Base-by-base conservation (phyloP, 257 asterid species). In the Solanum commersonii region DNA sequence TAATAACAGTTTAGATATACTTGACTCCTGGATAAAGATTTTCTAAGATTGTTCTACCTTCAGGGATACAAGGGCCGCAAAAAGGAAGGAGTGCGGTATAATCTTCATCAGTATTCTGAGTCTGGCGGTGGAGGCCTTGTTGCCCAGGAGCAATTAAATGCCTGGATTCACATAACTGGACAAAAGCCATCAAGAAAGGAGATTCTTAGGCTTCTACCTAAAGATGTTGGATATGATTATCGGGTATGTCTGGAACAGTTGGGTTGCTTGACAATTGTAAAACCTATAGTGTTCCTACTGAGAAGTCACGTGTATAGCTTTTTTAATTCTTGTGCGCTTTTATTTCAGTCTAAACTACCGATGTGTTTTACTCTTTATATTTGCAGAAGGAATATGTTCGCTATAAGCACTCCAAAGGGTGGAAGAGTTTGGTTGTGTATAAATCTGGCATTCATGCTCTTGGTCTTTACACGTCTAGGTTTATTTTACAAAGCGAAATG, bases 61-160 rank as follows among this genome's bases (percentile, higher is more conserved):
- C 91, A 94, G 95, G 95, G 94, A 88, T 93, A 91, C 90, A 91
- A 92, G 90, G 94, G 94, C 77, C 91, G 91, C 71, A 93, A 92
- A 81, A 88, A 86, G 84, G 94, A 89, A 89, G 92, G 92, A 33
- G 86, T 91, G 70, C 73, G 87, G 87, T 91, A 68, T 72, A 89
- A 91, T 88, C 85, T 37, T 84, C 84, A 91, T 65, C 92, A 89
- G 44, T 85, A 85, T 35, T 52, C 87, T 84, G 92, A 89, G 71
- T 88, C 90, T 68, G 70, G 56, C 68, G 88, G 87, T 89, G 90
- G 94, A 84, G 91, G 94, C 89, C 92, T 90, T 70, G 94, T 94
- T 90, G 90, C 96, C 38, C 97, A 92, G 90, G 97, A 92, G 91
- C 97, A 93, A 91, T 94, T 93, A 52, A 91, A 93, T 92, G 96